A percentile compares a stretch with the other conserved stretches of the same genome.
These are phyloP conservation scores for Silene latifolia DNA, from an alignment of 148 eudicot species.

Conservation along the genomic window DNA sequence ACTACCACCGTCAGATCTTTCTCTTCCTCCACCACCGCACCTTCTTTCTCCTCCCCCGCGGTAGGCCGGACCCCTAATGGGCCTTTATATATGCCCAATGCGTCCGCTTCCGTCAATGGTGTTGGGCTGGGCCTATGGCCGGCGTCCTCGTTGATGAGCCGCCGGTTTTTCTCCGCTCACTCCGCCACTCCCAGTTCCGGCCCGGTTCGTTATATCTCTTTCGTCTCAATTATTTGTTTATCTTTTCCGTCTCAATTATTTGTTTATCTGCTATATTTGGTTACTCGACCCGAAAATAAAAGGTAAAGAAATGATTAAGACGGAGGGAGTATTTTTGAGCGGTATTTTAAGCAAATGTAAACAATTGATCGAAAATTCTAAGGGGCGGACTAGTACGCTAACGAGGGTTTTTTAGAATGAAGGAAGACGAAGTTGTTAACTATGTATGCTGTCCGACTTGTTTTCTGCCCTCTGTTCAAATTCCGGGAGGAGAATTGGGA, in stretches of 20 bases:
- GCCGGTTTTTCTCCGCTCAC: constrained; percentile 34
- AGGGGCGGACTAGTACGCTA: too few relatives aligned
- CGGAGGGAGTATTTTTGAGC: too few relatives aligned
- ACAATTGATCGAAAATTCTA: too few relatives aligned
- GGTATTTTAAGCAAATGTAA: too few relatives aligned
- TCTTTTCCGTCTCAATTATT: not conserved
- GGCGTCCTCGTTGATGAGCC: constrained; percentile 13
- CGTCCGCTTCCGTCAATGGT: constrained; percentile 14
- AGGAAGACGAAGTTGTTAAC: too few relatives aligned
- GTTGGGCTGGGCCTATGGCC: not conserved
- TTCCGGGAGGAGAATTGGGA: too few relatives aligned
- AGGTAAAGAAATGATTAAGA: too few relatives aligned
- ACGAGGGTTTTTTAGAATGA: too few relatives aligned
- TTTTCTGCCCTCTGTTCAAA: too few relatives aligned
- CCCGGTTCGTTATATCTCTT: constrained; percentile 19
- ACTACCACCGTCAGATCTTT: constrained; percentile 16
- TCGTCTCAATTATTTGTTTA: not conserved
- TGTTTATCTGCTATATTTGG: too few relatives aligned
- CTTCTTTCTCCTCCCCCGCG: not conserved
- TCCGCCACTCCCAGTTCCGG: constrained; percentile 25
- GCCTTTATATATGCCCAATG: constrained; percentile 13
- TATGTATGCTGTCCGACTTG: too few relatives aligned
- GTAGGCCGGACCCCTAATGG: constrained; percentile 10
- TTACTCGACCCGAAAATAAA: too few relatives aligned
- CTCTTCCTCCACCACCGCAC: not conserved